Evolutionary conservation across 2,329 filamentous ascomycete genomes (phyloP).

Genomic region (Coccinonectria pachysandricola): DNA sequence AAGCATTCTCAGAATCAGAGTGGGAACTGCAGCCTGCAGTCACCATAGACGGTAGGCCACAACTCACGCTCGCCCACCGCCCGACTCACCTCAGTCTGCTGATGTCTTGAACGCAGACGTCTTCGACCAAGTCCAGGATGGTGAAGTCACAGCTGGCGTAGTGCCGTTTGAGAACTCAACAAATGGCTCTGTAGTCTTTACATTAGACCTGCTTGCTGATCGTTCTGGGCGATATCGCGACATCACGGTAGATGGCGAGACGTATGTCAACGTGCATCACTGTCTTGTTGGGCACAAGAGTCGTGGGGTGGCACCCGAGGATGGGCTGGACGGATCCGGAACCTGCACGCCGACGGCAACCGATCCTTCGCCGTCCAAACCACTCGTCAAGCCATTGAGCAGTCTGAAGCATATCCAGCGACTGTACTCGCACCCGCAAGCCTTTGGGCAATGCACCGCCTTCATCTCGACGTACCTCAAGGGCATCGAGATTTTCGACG

Average conservation of each 20-base stretch:
- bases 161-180: slow-evolving; percentile 95
- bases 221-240: slow-evolving; percentile 51
- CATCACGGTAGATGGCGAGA: slow-evolving; percentile 70
- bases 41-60: slow-evolving; percentile 38
- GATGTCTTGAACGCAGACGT: slow-evolving; percentile 46
- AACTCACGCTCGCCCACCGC: slow-evolving; percentile 1
- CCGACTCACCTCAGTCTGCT: slow-evolving; percentile 2
- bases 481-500: slow-evolving; percentile 69
- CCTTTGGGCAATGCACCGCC: slow-evolving; percentile 77
- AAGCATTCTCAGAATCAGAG: slow-evolving; percentile 36
- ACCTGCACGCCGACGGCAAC: slow-evolving; percentile 39
- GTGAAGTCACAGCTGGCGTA: slow-evolving; percentile 59
- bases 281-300: slow-evolving; percentile 57
- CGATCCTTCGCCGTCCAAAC: slow-evolving; percentile 33
- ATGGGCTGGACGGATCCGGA: slow-evolving; percentile 27
- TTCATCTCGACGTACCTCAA: slow-evolving; percentile 65
- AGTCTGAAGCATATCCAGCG: slow-evolving; percentile 55
- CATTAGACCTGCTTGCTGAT: slow-evolving; percentile 81
- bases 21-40: slow-evolving; percentile 40
- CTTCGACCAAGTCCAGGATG: slow-evolving; percentile 66
- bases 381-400: slow-evolving; percentile 36
- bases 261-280: slow-evolving; percentile 81
- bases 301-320: slow-evolving; percentile 17
- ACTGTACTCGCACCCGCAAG: slow-evolving; percentile 90
- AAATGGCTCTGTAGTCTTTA: slow-evolving; percentile 85